Evolutionary conservation across 2,329 filamentous ascomycete genomes (phyloP).

Genomic region (Cyphellophora europaea): DNA sequence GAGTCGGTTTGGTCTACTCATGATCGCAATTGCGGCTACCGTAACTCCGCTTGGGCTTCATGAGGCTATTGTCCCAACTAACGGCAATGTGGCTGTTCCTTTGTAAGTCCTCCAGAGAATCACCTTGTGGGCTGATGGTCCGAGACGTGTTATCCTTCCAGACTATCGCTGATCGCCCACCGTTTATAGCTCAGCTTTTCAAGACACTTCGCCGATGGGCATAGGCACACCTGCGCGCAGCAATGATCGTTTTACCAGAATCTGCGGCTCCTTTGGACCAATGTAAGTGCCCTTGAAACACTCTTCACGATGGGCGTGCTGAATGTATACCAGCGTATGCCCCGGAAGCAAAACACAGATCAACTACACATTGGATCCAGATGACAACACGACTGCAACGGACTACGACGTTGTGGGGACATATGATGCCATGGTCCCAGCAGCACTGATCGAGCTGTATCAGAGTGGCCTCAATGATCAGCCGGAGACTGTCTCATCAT

Average conservation of each 20-base stretch:
- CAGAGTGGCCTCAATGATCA: slow-evolving; percentile 26
- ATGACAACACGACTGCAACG: slow-evolving; percentile 12
- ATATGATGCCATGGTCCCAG: slow-evolving; percentile 26
- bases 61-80: slow-evolving; percentile 24
- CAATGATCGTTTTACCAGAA: slow-evolving; percentile 23
- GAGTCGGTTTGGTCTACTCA: slow-evolving; percentile 20
- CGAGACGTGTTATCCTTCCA: too few relatives aligned
- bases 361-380: slow-evolving; percentile 16
- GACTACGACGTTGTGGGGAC: slow-evolving; percentile 10
- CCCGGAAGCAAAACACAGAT: slow-evolving; percentile 17
- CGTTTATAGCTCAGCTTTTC: slow-evolving; percentile 27
- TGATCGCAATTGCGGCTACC: slow-evolving; percentile 33
- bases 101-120: too few relatives aligned
- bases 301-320: too few relatives aligned
- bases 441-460: slow-evolving; percentile 26
- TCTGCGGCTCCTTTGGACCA: slow-evolving; percentile 21
- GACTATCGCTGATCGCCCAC: too few relatives aligned
- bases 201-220: slow-evolving; percentile 29
- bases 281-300: too few relatives aligned
- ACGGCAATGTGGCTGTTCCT: slow-evolving; percentile 8
- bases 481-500: slow-evolving; percentile 27
- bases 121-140: too few relatives aligned
- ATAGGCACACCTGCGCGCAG: slow-evolving; percentile 29
- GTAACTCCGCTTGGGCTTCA: slow-evolving; percentile 39
- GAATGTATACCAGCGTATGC: too few relatives aligned